phyloP scores from a whole-genome alignment of 371 early-diverging fungal species.

The Racocetra persica region DNA sequence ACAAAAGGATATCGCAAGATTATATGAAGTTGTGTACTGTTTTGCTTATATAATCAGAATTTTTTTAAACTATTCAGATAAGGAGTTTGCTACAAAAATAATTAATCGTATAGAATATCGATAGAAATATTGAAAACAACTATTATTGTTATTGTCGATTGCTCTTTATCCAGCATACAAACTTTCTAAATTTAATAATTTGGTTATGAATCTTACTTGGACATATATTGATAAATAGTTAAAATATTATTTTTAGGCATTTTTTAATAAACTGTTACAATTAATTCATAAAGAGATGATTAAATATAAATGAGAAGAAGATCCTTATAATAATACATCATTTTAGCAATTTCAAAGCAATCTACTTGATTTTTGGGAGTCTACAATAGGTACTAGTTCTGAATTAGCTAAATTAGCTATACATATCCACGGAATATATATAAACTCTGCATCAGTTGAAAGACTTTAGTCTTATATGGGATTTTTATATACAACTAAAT shows the following conservation, averaged over 20 bases:
- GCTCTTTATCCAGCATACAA: conserved; percentile 10
- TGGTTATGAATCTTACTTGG: not conserved
- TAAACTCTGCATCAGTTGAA: no score
- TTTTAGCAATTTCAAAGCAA: conserved; percentile 11
- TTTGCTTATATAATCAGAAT: conserved; percentile 15
- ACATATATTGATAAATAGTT: conserved; percentile 6
- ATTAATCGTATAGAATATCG: not conserved
- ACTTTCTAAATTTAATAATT: not conserved
- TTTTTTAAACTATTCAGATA: not conserved
- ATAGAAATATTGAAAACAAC: conserved; percentile 7
- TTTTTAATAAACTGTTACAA: not conserved
- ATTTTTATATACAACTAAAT: no score
- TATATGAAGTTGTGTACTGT: conserved; percentile 37
- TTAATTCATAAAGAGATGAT: conserved; percentile 24
- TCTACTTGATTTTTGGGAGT: not conserved
- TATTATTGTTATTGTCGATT: not conserved
- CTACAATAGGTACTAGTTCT: not conserved
- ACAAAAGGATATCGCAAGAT: conserved; percentile 11
- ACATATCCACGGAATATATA: no score
- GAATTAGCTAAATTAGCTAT: no score
- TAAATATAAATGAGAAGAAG: not conserved
- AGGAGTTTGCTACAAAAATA: not conserved
- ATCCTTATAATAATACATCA: conserved; percentile 20
- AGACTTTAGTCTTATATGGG: no score
- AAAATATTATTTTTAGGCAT: conserved; percentile 29